Base-by-base conservation (phyloP, 2,329 filamentous ascomycete species). In the Fusarium dlaminii region DNA sequence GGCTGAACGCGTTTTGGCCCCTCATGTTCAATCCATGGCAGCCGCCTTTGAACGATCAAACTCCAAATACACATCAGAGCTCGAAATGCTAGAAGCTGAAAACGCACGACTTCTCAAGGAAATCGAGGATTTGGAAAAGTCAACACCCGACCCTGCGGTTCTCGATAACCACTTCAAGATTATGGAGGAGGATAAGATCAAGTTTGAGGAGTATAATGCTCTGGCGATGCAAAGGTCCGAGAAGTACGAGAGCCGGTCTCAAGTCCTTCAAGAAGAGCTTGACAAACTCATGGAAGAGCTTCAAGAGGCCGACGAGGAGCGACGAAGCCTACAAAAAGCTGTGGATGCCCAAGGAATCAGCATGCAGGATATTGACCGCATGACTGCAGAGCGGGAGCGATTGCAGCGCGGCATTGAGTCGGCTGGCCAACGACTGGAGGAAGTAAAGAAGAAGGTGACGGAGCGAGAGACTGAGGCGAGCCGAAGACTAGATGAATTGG, bases 301-400 rank as follows among this genome's bases (percentile, higher is more conserved):
- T 39, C 88, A 90, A 66, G 93, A 94, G 77, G 93, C 93, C 1
- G 95, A 98, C 74, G 91, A 93, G 22, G 96, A 99, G 81, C 91
- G 94, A 70, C 86, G 90, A 46, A 88, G 89, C 36, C 87, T 99
- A 15, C 96, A 98, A 81, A 91, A 92, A 67, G 91, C 93, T 36
- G 95, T 99, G 34, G 96, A 98, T 82, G 92, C 93, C 76, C 94
- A 97, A 80, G 96, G 96, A 6, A 95, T 99, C 81, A 97, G 95
- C 79, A 97, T 98, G 84, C 93, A 96, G 84, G 96, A 99, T 88
- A 98, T 99, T 80, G 96, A 99, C 87, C 94, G 96, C 82, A 98
- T 99, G 96, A 98, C 95, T 77, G 92, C 94, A 40, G 96, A 99
- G 82, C 92, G 95, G 60, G 96, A 99, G 79, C 91, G 96, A 52